Base-by-base conservation (phyloP, 345 rosid genomes). In the Rhodamnia argentea region DNA sequence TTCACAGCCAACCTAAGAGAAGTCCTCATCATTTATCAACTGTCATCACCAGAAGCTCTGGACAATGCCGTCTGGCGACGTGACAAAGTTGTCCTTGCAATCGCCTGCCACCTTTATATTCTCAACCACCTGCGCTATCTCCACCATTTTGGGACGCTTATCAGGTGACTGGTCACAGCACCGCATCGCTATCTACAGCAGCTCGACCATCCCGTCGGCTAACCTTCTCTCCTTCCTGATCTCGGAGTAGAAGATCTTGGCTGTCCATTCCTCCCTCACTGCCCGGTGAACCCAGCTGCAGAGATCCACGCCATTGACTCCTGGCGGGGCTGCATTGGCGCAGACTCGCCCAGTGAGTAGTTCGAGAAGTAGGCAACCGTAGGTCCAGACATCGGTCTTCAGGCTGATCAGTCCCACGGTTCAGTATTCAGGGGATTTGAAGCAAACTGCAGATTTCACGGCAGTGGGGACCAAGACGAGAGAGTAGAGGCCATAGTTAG, bases 221-320 rank as follows among this genome's bases (percentile, higher is more conserved):
- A 56, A 20, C 26, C 44, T 53, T 26, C 14, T 51, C 60, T 83
- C 15, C 58, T 53, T 20, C 22, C 40, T n/a, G 44, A 83, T 53
- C 84, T 53, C 10, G 0, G 37, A 40, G 50, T 10, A 27, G 29
- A 91, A 90, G 4, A 94, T 91, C 91, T 94, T 94, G 0, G 91
- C 92, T 10, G 94, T 92, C 96, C 96, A 92, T 86, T 93, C 94
- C 86, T 94, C 95, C 54, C 93, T 91, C 10, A 91, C 93, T 1
- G 96, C 95, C 84, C 90, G 54, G 64, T 88, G 90, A 82, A 94
- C 93, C 96, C 95, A 92, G 26, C 88, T 90, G 81, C 89, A 70
- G 10, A 93, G 94, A 58, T 94, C 60, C 4, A 53, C 0, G 10
- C 84, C 60, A 13, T 51, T 20, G 60, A 83, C 44, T 44, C 92